Evolutionary conservation across 306 rosid genomes (phyloP), one percentile per base, ranked within the genome.

Genomic region (Carpinus viminea): DNA sequence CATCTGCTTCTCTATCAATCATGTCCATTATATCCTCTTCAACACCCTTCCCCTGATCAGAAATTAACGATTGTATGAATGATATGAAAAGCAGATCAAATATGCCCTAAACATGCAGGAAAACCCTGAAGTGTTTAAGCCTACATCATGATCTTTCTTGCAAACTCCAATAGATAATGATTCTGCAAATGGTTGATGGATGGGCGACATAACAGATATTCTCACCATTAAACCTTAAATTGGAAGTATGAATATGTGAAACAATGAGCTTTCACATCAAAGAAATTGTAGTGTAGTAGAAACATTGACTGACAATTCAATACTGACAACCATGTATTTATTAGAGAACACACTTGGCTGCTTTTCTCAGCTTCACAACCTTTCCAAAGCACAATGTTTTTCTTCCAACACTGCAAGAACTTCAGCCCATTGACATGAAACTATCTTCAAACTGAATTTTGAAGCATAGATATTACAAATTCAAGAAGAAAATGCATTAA

Each of bases 1-100:
- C 99, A 90, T 95, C 99, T 38, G 98, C 99, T 87, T 95, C 99
- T 90, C 99, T 88, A 73, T 95, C 99, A 80, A 95, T 95, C 99
- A 95, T 95, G 82, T 95, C 99, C 98, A 95, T 95, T 86, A 95
- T 95, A 77, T 93, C 98, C 89, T 95, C 99, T 87, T 95, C 99
- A 72, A 95, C 99, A 80, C 87, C 90, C 84, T 95, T 89, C 74
- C 99, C 99, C 99, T 92, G 91, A 77, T 54, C 75, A 84, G 38
- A 84, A 75, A 85, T 74, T 70, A 57, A 82, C 18, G 73, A 64
- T 17, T 52, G 28, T 47, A 65, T 6, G 21, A 75, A 34, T 36
- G 15, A 20, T 24, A 70, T 10, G 52, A 46, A 48, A 76, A 65
- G 57, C 72, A 41, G 68, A 73, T 34, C 16, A 75, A 51, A 34